These are phyloP conservation scores for Cornus kousa DNA, from an alignment of 148 eudicot genomes.

Conservation along the genomic window DNA sequence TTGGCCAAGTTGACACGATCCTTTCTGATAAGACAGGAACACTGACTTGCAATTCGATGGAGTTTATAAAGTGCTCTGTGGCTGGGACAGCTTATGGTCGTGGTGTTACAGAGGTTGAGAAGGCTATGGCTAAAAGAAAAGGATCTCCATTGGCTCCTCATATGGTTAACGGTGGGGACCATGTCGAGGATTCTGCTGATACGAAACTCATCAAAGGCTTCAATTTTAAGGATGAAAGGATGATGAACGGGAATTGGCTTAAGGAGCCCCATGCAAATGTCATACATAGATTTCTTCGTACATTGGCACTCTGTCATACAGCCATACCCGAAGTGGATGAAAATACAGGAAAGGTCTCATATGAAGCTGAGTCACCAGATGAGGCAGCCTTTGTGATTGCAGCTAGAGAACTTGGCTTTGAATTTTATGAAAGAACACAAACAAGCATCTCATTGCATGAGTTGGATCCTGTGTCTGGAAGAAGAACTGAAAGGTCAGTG, in stretches of 20 bases:
- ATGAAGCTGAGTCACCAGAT: constrained; percentile 98
- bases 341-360: constrained; percentile 55
- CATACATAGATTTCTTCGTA: constrained; percentile 65
- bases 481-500: constrained; percentile 63
- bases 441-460: constrained; percentile 68
- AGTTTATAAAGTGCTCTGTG: constrained; percentile 83
- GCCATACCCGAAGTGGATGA: constrained; percentile 86
- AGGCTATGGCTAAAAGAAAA: constrained; percentile 65
- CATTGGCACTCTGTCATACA: constrained; percentile 78
- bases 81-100: constrained; percentile 89
- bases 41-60: constrained; percentile 93
- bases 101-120: constrained; percentile 83
- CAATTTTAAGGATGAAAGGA: constrained; percentile 78
- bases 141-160: constrained; percentile 43
- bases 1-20: constrained; percentile 90
- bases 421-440: constrained; percentile 78
- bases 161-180: constrained; percentile 11
- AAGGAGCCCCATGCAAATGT: constrained; percentile 56
- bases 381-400: constrained; percentile 96
- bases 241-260: constrained; percentile 73
- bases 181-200: constrained; percentile 21
- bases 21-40: constrained; percentile 97
- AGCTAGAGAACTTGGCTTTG: constrained; percentile 87
- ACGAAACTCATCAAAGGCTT: constrained; percentile 60
- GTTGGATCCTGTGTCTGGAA: constrained; percentile 56